Evolutionary conservation across 495 filamentous ascomycete species (phyloP).

Genomic region (Poronia punctata): DNA sequence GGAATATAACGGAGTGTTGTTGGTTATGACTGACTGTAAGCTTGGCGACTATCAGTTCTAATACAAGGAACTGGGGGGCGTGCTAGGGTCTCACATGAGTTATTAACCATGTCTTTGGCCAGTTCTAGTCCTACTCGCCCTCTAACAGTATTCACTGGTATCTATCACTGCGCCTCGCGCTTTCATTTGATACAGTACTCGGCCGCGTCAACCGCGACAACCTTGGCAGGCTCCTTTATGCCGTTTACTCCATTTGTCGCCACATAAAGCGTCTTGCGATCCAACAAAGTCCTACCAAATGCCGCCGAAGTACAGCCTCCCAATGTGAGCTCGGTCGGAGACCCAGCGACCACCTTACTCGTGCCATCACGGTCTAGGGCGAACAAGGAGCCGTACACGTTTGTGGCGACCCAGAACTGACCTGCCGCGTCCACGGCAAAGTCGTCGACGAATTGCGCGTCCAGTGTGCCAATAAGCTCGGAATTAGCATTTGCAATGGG

Average conservation of each 20-base stretch:
- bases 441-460: constrained; percentile 26
- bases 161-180: no score
- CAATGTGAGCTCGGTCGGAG: constrained; percentile 13
- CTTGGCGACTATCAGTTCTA: no score
- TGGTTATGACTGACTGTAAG: no score
- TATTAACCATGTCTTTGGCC: no score
- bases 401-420: constrained; percentile 23
- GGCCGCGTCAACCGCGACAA: constrained; percentile 24
- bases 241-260: constrained; percentile 16
- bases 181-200: no score
- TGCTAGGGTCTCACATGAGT: no score
- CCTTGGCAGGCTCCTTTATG: constrained; percentile 17
- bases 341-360: constrained; percentile 21
- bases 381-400: constrained; percentile 18
- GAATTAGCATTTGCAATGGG: constrained; percentile 10
- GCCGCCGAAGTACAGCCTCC: constrained; percentile 24
- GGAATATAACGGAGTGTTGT: no score
- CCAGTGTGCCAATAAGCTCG: constrained; percentile 14
- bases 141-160: no score
- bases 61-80: no score
- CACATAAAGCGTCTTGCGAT: constrained; percentile 15
- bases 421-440: constrained; percentile 26
- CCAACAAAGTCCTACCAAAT: constrained; percentile 17
- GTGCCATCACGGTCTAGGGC: constrained; percentile 18
- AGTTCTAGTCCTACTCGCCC: no score